Evolutionary conservation across 371 early-diverging fungal genomes (phyloP).

Genomic region (Syncephalastrum racemosum): DNA sequence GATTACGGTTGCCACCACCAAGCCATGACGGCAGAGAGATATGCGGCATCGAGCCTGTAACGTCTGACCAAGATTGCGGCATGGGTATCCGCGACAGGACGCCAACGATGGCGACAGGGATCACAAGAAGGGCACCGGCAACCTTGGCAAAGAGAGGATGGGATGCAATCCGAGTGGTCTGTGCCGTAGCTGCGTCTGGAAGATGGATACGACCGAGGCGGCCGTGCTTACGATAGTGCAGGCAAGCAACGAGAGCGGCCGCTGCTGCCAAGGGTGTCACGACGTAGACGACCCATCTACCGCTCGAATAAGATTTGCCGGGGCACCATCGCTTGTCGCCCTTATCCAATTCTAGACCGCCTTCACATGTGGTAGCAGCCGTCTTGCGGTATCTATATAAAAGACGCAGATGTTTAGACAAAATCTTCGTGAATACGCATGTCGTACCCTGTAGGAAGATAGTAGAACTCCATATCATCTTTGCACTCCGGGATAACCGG

Average conservation of each 20-base stretch:
- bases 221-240: constrained; percentile 36
- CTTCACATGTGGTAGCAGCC: constrained; percentile 70
- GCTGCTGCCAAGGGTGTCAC: constrained; percentile 42
- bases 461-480: constrained; percentile 55
- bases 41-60: constrained; percentile 22
- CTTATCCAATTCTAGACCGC: constrained; percentile 56
- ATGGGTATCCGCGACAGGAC: constrained; percentile 40
- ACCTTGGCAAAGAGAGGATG: constrained; percentile 38
- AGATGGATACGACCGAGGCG: constrained; percentile 45
- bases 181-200: constrained; percentile 23
- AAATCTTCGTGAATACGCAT: neutral
- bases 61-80: constrained; percentile 31
- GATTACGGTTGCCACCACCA: constrained; percentile 13
- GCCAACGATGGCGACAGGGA: constrained; percentile 42
- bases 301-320: constrained; percentile 45
- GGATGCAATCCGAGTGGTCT: constrained; percentile 23
- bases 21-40: constrained; percentile 30
- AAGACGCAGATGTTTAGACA: constrained; percentile 1
- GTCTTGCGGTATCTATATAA: constrained; percentile 73
- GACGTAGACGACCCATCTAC: constrained; percentile 37
- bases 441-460: constrained; percentile 53
- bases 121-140: constrained; percentile 36
- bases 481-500: constrained; percentile 62
- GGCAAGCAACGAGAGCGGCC: constrained; percentile 31
- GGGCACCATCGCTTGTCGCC: constrained; percentile 69